Percentiles rank a stretch among this genome's conserved stretches.
Conservation (phyloP, 305 asterid genomes). For the Fraxinus floribunda region DNA sequence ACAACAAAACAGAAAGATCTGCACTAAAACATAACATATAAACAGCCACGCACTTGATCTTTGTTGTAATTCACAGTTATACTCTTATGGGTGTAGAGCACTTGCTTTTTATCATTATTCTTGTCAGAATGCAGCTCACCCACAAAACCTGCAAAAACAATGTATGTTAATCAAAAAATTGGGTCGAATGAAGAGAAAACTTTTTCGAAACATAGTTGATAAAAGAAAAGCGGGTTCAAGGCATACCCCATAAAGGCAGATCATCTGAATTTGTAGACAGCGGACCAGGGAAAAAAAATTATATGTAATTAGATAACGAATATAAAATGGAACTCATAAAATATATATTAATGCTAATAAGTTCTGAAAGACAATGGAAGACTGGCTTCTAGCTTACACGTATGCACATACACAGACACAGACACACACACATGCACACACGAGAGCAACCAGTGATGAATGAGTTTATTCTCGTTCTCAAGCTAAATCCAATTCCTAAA, state of each 20-base stretch:
- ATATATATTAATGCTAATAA: not conserved
- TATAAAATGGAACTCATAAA: not conserved
- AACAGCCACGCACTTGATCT: too few species aligned
- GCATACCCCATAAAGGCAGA: conserved; percentile 70
- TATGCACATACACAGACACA: not conserved
- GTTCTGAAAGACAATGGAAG: not conserved
- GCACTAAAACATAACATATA: too few species aligned
- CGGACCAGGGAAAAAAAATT: conserved; percentile 18
- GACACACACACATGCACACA: not conserved
- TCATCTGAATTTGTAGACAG: conserved; percentile 48
- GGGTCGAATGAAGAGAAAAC: too few species aligned
- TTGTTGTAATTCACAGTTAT: too few species aligned
- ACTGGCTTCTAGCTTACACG: not conserved
- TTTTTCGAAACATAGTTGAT: too few species aligned
- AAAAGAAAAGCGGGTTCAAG: too few species aligned
- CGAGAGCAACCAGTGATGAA: not conserved
- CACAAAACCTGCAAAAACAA: conserved; percentile 28
- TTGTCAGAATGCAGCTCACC: too few species aligned
- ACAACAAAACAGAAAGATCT: too few species aligned
- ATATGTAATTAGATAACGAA: conserved; percentile 20
- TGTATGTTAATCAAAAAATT: not conserved
- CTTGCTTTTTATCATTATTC: too few species aligned
- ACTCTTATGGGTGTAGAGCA: too few species aligned
- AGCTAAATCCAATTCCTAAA: not conserved
- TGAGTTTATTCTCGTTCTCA: not conserved